Percentiles rank a stretch among this genome's conserved stretches.
phyloP scores from a whole-genome alignment of 805 yeast genomes.

The Starmerella khaoyaiensis region DNA sequence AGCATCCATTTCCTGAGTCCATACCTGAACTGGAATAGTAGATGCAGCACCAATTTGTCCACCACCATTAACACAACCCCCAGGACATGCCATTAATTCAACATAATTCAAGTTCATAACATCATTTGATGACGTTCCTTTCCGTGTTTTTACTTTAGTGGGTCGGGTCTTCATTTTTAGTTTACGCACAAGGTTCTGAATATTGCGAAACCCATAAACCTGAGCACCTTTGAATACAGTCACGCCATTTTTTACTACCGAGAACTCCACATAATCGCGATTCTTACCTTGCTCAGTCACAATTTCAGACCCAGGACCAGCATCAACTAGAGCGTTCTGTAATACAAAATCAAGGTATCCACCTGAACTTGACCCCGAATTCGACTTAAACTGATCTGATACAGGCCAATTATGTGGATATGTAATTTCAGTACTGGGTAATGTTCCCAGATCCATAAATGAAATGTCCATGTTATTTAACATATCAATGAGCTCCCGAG shows the following conservation, averaged over 20 bases:
- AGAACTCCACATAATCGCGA: slow-evolving; percentile 58
- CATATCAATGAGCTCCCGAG: slow-evolving; percentile 70
- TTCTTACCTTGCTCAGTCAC: slow-evolving; percentile 41
- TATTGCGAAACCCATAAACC: slow-evolving; percentile 85
- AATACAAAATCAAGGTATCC: slow-evolving; percentile 73
- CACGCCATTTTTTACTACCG: slow-evolving; percentile 33
- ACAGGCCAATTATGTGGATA: slow-evolving; percentile 52
- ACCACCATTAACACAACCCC: slow-evolving; percentile 95
- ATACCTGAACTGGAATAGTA: slow-evolving; percentile 23
- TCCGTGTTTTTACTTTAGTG: slow-evolving; percentile 14
- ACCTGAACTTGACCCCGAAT: slow-evolving; percentile 74
- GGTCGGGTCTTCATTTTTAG: slow-evolving; percentile 32
- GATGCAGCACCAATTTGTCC: slow-evolving; percentile 56
- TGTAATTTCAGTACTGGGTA: not conserved
- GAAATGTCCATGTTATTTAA: slow-evolving; percentile 35
- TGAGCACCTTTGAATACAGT: slow-evolving; percentile 47
- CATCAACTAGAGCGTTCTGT: slow-evolving; percentile 11
- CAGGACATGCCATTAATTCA: slow-evolving; percentile 97
- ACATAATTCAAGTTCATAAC: slow-evolving; percentile 64
- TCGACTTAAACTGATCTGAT: slow-evolving; percentile 53
- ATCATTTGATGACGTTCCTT: slow-evolving; percentile 34
- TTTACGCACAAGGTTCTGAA: slow-evolving; percentile 82
- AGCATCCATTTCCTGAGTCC: slow-evolving; percentile 27
- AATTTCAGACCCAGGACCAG: slow-evolving; percentile 33
- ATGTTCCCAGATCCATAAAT: slow-evolving; percentile 21